Conservation (phyloP, 2,329 filamentous ascomycete genomes). For the Cladophialophora yegresii region DNA sequence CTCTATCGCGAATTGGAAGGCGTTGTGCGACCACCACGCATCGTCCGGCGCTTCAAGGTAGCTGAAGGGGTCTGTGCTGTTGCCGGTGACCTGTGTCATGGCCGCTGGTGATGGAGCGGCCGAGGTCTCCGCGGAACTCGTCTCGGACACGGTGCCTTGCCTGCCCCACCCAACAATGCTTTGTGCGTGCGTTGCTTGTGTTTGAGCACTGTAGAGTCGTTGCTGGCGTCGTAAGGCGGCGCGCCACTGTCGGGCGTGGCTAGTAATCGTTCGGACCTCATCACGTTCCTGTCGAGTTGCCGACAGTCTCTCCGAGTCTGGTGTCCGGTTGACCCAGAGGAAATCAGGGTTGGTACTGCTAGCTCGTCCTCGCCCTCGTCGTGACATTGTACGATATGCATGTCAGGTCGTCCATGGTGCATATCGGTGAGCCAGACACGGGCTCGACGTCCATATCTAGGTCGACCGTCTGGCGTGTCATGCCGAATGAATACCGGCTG, state of each 20-base stretch:
- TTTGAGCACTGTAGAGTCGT: slow-evolving; percentile 26
- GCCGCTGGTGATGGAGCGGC: slow-evolving; percentile 24
- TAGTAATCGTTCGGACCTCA: slow-evolving; percentile 30
- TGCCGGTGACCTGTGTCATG: slow-evolving; percentile 11
- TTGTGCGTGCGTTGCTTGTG: slow-evolving; percentile 24
- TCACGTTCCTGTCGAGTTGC: slow-evolving; percentile 29
- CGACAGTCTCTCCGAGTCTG: slow-evolving; percentile 27
- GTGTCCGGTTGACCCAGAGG: slow-evolving; percentile 31
- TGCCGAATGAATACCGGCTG: slow-evolving; percentile 16
- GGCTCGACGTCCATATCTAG: slow-evolving; percentile 14
- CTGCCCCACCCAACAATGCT: slow-evolving; percentile 29
- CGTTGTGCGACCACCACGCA: slow-evolving; percentile 24
- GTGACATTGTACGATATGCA: slow-evolving; percentile 19
- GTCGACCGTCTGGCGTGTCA: neutral
- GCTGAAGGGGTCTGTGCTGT: slow-evolving; percentile 19
- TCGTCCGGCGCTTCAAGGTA: slow-evolving; percentile 25
- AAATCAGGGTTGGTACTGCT: slow-evolving; percentile 24
- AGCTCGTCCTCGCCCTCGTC: slow-evolving; percentile 18
- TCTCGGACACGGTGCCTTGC: slow-evolving; percentile 21
- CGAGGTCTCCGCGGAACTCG: slow-evolving; percentile 27
- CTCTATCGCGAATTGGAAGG: slow-evolving; percentile 20
- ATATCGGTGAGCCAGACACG: neutral
- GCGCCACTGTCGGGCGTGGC: slow-evolving; percentile 29
- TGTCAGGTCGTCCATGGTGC: slow-evolving; percentile 6
- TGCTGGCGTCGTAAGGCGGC: slow-evolving; percentile 27